Evolutionary conservation across 176 grass and related monocot genomes (phyloP), one percentile per base, ranked within the genome.

Genomic region (Musa beccarii): DNA sequence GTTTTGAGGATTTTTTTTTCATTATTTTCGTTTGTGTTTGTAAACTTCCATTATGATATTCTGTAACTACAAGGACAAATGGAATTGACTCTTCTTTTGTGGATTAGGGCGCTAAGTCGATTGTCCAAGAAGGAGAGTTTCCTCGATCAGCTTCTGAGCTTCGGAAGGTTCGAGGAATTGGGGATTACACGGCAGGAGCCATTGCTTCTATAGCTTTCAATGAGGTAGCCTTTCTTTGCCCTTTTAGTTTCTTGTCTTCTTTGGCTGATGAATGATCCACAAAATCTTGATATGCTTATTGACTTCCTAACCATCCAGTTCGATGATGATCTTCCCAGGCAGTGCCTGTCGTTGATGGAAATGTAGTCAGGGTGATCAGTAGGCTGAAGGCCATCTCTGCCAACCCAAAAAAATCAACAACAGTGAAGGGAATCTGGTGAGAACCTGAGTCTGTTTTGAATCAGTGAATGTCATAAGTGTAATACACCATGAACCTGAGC

Each of bases 181-280:
- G 94, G 73, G 81, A 97, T 68, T 97, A 97, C 73, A 97, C 94
- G 23, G 90, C 94, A 12, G 94, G 94, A 52, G 94, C 90, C 10
- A 93, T 97, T 49, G 90, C 94, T 80, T 97, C 94, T 72, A 97
- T 97, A 87, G 84, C 90, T 69, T 97, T 97, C 73, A 85, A 91
- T 75, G 88, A 97, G 85, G 89, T 96, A 70, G 65, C 53, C 57
- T 63, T 26, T 17, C 16, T 51, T 25, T 59, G 28, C 50, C 9
- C 56, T 63, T 34, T 21, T 26, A 21, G 9, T 3, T 25, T 70
- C 68, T 70, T 11, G 11, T 74, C 72, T 50, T 25, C 20, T 14
- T 43, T 59, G 14, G 24, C 13, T 25, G 20, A 65, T 65, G 11
- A 51, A 51, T 16, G 8, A 17, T 14, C 49, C 24, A 17, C 1